These are phyloP conservation scores for Irpex lacteus DNA, from an alignment of 1,284 basidiomycete genomes.

Conservation along the genomic window DNA sequence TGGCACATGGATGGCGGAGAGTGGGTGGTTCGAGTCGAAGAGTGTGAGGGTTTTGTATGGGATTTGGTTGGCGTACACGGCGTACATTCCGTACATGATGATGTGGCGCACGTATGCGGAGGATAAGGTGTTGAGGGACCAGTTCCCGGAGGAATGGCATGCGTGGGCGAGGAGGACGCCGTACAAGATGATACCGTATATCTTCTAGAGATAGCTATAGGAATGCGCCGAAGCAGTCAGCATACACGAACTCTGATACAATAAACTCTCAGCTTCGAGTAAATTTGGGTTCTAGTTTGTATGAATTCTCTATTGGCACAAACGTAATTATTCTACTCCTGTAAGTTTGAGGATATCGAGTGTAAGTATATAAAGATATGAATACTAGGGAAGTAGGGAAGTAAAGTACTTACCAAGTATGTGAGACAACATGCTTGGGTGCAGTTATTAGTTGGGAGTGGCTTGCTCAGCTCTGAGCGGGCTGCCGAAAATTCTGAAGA, in stretches of 20 bases:
- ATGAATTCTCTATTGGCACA: no score
- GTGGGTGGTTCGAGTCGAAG: neutral
- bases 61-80: neutral
- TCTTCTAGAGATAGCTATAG: constrained; percentile 4
- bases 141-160: constrained; percentile 14
- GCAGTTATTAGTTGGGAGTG: no score
- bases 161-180: constrained; percentile 11
- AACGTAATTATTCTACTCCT: no score
- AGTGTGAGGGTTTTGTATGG: neutral
- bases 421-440: no score
- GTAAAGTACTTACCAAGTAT: no score
- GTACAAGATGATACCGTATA: constrained; percentile 11
- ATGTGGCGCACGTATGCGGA: constrained; percentile 5
- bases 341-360: no score
- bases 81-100: neutral
- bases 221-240: neutral
- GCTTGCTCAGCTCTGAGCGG: no score
- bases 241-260: no score
- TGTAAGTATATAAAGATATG: no score
- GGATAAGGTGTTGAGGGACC: constrained; percentile 12
- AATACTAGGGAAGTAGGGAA: no score
- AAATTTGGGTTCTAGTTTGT: no score
- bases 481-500: neutral
- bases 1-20: constrained; percentile 8
- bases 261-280: no score